Conservation (phyloP, 805 yeast genomes). For the Candida caryicola region DNA sequence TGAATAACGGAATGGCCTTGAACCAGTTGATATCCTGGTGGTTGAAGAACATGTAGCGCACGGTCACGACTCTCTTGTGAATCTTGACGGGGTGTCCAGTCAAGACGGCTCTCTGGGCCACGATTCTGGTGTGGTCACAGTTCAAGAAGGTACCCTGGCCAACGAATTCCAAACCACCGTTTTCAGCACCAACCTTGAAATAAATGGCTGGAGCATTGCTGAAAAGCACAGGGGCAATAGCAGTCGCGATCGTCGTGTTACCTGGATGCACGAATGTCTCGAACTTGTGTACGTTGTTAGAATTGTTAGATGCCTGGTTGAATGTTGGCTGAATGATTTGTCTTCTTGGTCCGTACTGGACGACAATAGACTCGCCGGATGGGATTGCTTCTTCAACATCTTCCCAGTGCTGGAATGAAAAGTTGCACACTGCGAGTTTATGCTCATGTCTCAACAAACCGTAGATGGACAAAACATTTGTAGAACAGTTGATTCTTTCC, state of each 20-base stretch:
- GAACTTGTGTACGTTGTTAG: constrained; percentile 83
- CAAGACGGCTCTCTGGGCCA: constrained; percentile 83
- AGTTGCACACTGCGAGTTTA: constrained; percentile 77
- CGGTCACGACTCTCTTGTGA: constrained; percentile 86
- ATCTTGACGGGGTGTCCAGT: constrained; percentile 96
- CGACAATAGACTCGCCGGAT: constrained; percentile 74
- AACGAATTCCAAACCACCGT: constrained; percentile 59
- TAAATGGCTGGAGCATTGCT: constrained; percentile 82
- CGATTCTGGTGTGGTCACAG: constrained; percentile 77
- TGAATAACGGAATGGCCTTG: constrained; percentile 87
- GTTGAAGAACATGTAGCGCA: constrained; percentile 96
- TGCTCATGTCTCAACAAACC: constrained; percentile 84
- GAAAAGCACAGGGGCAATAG: constrained; percentile 83
- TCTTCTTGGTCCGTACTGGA: constrained; percentile 93
- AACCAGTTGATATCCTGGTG: constrained; percentile 84
- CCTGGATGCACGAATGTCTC: constrained; percentile 84
- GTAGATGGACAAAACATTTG: constrained; percentile 60
- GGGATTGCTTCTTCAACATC: constrained; percentile 83
- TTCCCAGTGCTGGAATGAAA: constrained; percentile 84
- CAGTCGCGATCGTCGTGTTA: constrained; percentile 66
- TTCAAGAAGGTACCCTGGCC: constrained; percentile 91
- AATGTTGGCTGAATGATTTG: constrained; percentile 78
- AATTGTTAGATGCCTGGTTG: constrained; percentile 70
- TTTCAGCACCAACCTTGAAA: constrained; percentile 55
- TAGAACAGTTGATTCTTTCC: constrained; percentile 41